Percentiles rank a stretch among this genome's conserved stretches.
Evolutionary conservation across 192 early-diverging fungal genomes (phyloP).

Genomic region (Gamsiella multidivaricata): DNA sequence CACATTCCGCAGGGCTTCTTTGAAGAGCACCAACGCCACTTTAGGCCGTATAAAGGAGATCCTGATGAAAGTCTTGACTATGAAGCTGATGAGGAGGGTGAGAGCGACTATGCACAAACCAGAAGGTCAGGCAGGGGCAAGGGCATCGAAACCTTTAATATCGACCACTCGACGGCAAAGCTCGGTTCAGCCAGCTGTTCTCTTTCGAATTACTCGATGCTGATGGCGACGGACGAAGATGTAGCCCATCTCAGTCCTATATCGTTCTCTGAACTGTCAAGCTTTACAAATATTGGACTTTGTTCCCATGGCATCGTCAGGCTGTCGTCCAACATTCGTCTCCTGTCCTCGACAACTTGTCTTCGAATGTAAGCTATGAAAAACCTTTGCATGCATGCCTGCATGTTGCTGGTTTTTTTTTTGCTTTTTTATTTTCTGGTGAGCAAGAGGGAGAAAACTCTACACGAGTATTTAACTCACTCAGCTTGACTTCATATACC

Average conservation of each 20-base stretch:
- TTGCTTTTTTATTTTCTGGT: conserved; percentile 6
- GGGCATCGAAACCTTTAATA: not conserved
- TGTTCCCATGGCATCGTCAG: conserved; percentile 66
- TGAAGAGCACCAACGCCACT: not conserved
- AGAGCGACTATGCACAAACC: not conserved
- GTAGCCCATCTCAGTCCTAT: conserved; percentile 34
- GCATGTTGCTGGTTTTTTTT: not conserved
- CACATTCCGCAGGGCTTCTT: conserved; percentile 36
- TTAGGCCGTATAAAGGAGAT: not conserved
- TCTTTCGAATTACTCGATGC: conserved; percentile 8
- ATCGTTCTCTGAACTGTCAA: conserved; percentile 53
- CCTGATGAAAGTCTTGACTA: not conserved
- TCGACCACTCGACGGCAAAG: not conserved
- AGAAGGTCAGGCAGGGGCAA: not conserved
- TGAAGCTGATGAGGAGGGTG: not conserved
- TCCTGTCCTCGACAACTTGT: conserved; percentile 66
- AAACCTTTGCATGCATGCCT: no score
- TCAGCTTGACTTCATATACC: not conserved
- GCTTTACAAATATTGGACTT: conserved; percentile 64
- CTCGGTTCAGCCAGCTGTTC: not conserved
- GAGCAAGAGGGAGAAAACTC: not conserved
- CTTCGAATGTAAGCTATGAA: conserved; percentile 77
- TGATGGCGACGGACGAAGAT: conserved; percentile 21
- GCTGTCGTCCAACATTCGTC: conserved; percentile 77
- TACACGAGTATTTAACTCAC: not conserved